Conservation (phyloP, 2,329 filamentous ascomycete species). For the Pestalotiopsis sp. region DNA sequence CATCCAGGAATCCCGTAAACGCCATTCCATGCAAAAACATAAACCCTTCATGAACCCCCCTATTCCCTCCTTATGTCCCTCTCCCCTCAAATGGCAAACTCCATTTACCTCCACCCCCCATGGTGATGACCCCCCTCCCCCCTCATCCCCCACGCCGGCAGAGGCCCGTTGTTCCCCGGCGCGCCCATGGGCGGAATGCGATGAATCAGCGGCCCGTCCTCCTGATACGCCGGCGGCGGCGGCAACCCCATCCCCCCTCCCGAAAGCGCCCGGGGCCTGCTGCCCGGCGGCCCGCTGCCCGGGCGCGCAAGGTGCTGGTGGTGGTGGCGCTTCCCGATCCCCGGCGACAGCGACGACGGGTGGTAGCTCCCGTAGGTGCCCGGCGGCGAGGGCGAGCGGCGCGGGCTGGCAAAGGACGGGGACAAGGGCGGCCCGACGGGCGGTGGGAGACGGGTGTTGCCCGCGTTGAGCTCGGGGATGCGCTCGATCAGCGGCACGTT, state of each 20-base stretch:
- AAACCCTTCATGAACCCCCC: too few relatives aligned
- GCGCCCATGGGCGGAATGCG: conserved; percentile 1
- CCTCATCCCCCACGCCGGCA: background rate
- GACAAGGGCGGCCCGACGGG: background rate
- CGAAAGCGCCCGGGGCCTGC: background rate
- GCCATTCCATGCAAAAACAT: too few relatives aligned
- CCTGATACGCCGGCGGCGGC: background rate
- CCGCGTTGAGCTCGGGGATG: conserved; percentile 4
- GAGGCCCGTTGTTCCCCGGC: background rate
- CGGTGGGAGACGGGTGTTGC: background rate
- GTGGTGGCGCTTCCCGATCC: background rate
- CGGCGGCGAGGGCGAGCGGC: background rate
- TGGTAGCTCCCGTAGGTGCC: background rate
- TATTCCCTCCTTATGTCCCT: too few relatives aligned
- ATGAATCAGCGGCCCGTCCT: background rate
- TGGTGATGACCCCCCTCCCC: background rate
- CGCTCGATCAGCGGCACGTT: background rate
- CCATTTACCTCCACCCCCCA: background rate
- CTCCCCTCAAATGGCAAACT: background rate
- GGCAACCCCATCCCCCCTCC: background rate
- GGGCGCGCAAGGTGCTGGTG: background rate
- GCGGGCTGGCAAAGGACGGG: background rate
- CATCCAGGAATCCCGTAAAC: too few relatives aligned
- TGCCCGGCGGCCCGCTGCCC: background rate
- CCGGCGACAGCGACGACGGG: background rate